A percentile compares a stretch with the other conserved stretches of the same genome.
phyloP scores from a whole-genome alignment of 2,329 filamentous ascomycete species.

The Penicillium sp. region DNA sequence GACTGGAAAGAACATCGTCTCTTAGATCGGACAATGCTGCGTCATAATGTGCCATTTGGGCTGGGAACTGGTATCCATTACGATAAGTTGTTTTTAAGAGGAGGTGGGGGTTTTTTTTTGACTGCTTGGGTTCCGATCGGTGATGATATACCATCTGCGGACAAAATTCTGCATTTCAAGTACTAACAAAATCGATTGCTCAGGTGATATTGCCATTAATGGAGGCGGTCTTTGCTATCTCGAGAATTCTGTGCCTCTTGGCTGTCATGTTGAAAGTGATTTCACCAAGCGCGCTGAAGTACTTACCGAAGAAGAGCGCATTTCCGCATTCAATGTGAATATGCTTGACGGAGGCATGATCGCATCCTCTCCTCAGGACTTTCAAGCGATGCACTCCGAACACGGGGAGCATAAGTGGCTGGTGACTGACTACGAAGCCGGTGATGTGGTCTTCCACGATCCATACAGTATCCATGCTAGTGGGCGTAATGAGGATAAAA shows the following conservation, averaged over 20 bases:
- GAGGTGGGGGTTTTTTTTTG: constrained; percentile 38
- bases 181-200: background rate
- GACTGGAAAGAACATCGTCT: constrained; percentile 42
- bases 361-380: constrained; percentile 21
- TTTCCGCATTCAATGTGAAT: constrained; percentile 36
- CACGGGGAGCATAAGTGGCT: constrained; percentile 33
- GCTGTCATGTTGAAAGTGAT: constrained; percentile 44
- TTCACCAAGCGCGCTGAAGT: constrained; percentile 34
- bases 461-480: constrained; percentile 49
- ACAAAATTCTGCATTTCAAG: constrained; percentile 1
- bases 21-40: constrained; percentile 40
- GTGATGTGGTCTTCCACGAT: constrained; percentile 51
- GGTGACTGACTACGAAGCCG: constrained; percentile 42
- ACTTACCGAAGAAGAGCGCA: constrained; percentile 37
- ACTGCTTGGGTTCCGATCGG: constrained; percentile 46
- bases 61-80: constrained; percentile 48
- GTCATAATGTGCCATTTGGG: constrained; percentile 45
- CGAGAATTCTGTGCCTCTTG: constrained; percentile 41
- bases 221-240: constrained; percentile 51
- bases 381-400: constrained; percentile 27
- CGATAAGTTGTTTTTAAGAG: constrained; percentile 48
- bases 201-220: constrained; percentile 23
- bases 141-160: constrained; percentile 26
- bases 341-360: constrained; percentile 35
- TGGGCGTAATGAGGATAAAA: constrained; percentile 46